Conservation (phyloP, 495 filamentous ascomycete genomes). For the Chlorociboria aeruginascens region DNA sequence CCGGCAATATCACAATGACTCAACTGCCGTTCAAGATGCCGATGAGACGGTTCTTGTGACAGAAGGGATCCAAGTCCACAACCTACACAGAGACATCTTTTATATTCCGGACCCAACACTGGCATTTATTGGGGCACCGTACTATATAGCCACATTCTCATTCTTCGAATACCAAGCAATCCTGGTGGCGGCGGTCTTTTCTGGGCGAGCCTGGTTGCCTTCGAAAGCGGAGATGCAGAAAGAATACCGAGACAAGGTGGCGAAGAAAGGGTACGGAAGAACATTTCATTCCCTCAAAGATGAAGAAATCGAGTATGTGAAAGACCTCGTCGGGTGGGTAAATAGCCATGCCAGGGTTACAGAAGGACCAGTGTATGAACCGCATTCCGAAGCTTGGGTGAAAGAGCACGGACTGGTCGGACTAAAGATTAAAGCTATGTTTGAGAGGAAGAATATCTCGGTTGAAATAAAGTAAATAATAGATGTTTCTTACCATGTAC, state of each 20-base stretch:
- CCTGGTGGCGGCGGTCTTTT: constrained; percentile 35
- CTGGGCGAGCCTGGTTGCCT: constrained; percentile 39
- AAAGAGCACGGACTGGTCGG: not conserved
- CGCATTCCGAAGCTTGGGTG: constrained; percentile 34
- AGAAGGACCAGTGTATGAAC: constrained; percentile 26
- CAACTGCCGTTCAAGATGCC: constrained; percentile 24
- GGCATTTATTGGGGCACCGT: constrained; percentile 22
- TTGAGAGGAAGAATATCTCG: not conserved
- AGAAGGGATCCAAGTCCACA: constrained; percentile 53
- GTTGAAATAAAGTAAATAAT: not conserved
- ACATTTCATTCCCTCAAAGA: constrained; percentile 43
- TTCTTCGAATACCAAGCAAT: constrained; percentile 32
- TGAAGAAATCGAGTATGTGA: constrained; percentile 42
- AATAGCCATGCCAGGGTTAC: constrained; percentile 26
- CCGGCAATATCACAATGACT: constrained; percentile 29
- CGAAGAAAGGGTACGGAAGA: constrained; percentile 35
- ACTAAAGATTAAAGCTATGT: not conserved
- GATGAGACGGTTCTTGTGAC: constrained; percentile 43
- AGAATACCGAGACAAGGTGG: constrained; percentile 36
- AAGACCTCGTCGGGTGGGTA: constrained; percentile 39
- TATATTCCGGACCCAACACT: constrained; percentile 32
- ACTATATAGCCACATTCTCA: constrained; percentile 23
- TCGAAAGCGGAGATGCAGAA: constrained; percentile 30
- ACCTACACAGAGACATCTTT: constrained; percentile 48
- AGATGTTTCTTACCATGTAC: not conserved